Conservation (phyloP, 1,139 yeast species). For the Taphrina flavorubra region DNA sequence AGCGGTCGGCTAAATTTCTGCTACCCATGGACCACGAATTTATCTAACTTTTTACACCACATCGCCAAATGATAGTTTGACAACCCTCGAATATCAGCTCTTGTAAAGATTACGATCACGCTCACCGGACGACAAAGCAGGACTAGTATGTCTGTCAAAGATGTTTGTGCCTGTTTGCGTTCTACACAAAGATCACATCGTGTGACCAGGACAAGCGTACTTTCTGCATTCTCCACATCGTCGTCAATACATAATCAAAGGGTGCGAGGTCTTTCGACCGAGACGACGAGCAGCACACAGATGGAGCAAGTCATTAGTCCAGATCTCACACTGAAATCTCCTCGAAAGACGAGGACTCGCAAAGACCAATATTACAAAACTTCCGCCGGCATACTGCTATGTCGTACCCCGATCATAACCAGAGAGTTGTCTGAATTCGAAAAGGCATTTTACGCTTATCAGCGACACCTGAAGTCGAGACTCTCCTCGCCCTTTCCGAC, state of each 20-base stretch:
- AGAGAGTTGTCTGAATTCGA: conserved; percentile 78
- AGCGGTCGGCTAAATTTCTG: conserved; percentile 7
- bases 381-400: conserved; percentile 61
- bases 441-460: conserved; percentile 76
- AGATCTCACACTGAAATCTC: not conserved
- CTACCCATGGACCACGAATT: not conserved
- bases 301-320: not conserved
- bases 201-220: not conserved
- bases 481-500: conserved; percentile 98
- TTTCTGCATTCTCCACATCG: conserved; percentile 7
- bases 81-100: not conserved
- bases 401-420: conserved; percentile 83
- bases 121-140: not conserved
- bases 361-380: conserved; percentile 30
- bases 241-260: not conserved
- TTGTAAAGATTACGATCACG: not conserved
- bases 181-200: not conserved
- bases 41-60: conserved; percentile 8
- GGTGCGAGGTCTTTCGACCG: conserved; percentile 8
- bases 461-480: conserved; percentile 82
- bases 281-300: not conserved
- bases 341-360: conserved; percentile 11
- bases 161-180: conserved; percentile 15
- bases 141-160: conserved; percentile 10
- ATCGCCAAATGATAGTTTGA: not conserved